Base-by-base conservation (phyloP, 1,284 basidiomycete genomes). In the Melampsora occidentalis region DNA sequence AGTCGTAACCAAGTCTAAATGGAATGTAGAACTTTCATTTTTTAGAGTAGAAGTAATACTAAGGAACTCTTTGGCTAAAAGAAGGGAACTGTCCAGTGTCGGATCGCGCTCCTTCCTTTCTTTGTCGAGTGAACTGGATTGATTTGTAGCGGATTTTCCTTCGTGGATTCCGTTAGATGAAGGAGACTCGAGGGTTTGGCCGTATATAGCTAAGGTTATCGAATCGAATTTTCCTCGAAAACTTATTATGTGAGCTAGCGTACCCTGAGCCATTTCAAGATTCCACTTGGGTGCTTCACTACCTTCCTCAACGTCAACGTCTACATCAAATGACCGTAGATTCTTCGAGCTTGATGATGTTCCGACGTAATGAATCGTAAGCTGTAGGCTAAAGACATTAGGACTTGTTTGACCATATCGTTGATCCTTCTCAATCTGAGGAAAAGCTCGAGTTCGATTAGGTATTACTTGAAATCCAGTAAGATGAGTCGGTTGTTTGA, bases 41-140 rank as follows among this genome's bases (percentile, higher is more conserved):
- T 57, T 57, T 22, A 28, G 53, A 7, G 53, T 57, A 57, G 53
- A 57, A 57, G 53, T 28, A n/a, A 57, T 57, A 28, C 53, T n/a
- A 57, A 57, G 20, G 18, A 57, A 57, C 53, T 57, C 53, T 28
- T 57, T 57, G 12, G 53, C 53, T 28, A 57, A 57, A 57, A 57
- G 53, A 5, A 57, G 12, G 6, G 20, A n/a, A 57, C 20, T 57
- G 18, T 57, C 53, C 20, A 22, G 25, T 22, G 53, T 57, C 53
- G 53, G 53, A n/a, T 57, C 53, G 14, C 20, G n/a, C 6, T 57
- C 18, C 14, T 57, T 57, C 18, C 12, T 42, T 10, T 42, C 39
- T 42, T 10, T 42, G 39, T 42, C 39, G 53, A 7, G 18, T 57
- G 7, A 57, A n/a, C 9, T n/a, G 25, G 20, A 28, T 57, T 57